These are phyloP conservation scores for Breynia disticha DNA, from an alignment of 441 rosid genomes.

Conservation along the genomic window DNA sequence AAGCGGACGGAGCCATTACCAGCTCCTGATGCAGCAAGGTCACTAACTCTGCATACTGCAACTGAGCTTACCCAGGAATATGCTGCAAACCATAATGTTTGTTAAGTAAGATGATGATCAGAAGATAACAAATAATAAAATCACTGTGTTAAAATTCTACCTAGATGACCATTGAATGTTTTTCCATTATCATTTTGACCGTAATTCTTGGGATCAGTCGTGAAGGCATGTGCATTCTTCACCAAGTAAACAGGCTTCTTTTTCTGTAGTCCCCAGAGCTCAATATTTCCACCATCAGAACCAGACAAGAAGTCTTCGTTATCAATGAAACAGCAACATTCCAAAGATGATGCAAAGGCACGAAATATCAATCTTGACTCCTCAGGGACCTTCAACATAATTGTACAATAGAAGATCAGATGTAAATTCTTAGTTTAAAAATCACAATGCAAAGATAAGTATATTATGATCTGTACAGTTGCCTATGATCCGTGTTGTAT, in stretches of 20 bases:
- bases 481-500: too few relatives aligned
- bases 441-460: too few relatives aligned
- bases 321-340: constrained; percentile 80
- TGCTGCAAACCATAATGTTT: constrained; percentile 28
- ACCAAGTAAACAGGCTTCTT: constrained; percentile 69
- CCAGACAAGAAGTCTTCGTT: constrained; percentile 84
- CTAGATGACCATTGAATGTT: constrained; percentile 24
- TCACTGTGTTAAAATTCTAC: constrained; percentile 6
- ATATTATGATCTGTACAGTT: too few relatives aligned
- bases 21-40: constrained; percentile 96
- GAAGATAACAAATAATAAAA: not conserved
- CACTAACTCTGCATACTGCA: constrained; percentile 68
- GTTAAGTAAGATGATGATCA: constrained; percentile 5
- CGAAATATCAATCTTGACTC: constrained; percentile 59
- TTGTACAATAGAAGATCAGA: not conserved
- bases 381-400: constrained; percentile 54
- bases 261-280: constrained; percentile 54
- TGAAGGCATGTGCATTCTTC: constrained; percentile 63
- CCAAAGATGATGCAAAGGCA: constrained; percentile 73
- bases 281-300: constrained; percentile 84
- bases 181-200: constrained; percentile 19
- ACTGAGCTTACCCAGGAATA: constrained; percentile 86
- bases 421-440: not conserved
- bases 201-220: constrained; percentile 13
- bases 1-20: constrained; percentile 72